These are phyloP conservation scores for Lathyrus sativus DNA, from an alignment of 306 rosid genomes.

Conservation along the genomic window DNA sequence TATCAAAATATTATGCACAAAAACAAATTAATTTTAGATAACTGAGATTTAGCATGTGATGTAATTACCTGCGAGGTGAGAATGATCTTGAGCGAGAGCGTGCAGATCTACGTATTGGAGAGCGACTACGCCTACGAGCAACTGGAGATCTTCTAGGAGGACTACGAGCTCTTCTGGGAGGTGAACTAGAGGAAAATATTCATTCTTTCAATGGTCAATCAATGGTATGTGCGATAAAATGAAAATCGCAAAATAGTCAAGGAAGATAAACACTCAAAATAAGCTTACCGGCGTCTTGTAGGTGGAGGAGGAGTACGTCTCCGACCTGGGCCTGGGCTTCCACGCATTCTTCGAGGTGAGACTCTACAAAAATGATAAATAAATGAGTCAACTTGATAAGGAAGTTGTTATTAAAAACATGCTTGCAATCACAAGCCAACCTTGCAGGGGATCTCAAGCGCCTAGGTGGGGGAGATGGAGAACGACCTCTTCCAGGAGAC, in stretches of 20 bases:
- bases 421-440: conserved; percentile 42
- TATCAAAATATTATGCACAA: conserved; percentile 16
- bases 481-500: conserved; percentile 86
- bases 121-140: conserved; percentile 79
- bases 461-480: conserved; percentile 78
- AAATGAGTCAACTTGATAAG: conserved; percentile 2
- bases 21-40: neutral
- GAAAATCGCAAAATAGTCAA: neutral
- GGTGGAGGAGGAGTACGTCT: conserved; percentile 92
- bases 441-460: conserved; percentile 83
- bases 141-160: conserved; percentile 98
- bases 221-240: conserved; percentile 1
- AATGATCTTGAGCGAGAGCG: conserved; percentile 88
- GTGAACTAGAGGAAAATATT: conserved; percentile 57
- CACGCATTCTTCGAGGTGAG: conserved; percentile 85
- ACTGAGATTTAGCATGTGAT: conserved; percentile 12
- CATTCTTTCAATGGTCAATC: conserved; percentile 14
- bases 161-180: conserved; percentile 85
- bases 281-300: conserved; percentile 79
- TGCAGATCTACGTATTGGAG: conserved; percentile 81
- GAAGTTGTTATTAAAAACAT: conserved; percentile 8
- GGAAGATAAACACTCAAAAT: conserved; percentile 2
- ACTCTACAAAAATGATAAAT: conserved; percentile 43
- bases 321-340: conserved; percentile 84
- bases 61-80: conserved; percentile 85